Conservation (phyloP, 202 grass and related monocot genomes). For the Saccharum hybrid region DNA sequence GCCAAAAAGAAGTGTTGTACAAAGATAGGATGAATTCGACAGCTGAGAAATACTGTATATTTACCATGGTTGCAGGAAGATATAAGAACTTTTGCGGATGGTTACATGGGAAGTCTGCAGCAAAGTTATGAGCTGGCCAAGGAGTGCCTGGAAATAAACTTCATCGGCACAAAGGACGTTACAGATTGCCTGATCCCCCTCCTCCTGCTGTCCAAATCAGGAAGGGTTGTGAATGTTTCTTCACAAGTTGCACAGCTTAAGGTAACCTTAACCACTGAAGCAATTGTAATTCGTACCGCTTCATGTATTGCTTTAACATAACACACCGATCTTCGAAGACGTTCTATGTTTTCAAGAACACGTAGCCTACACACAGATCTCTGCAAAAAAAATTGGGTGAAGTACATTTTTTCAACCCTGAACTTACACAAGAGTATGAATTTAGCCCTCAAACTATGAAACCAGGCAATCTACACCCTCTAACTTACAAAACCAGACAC, state of each 20-base stretch:
- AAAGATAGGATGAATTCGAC: too few species aligned
- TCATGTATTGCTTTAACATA: too few species aligned
- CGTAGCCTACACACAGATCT: too few species aligned
- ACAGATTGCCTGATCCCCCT: constrained; percentile 51
- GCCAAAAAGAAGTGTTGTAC: background rate
- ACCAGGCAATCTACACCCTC: too few species aligned
- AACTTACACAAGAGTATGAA: too few species aligned
- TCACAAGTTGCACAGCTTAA: constrained; percentile 38
- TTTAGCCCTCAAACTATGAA: too few species aligned
- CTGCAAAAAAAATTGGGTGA: too few species aligned
- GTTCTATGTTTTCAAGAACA: too few species aligned
- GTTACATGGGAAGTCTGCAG: constrained; percentile 15
- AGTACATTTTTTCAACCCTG: too few species aligned
- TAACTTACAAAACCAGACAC: too few species aligned
- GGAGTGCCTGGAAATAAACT: constrained; percentile 61
- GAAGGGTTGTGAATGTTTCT: constrained; percentile 58
- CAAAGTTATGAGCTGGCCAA: constrained; percentile 53
- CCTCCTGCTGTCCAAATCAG: constrained; percentile 51
- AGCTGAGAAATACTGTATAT: background rate
- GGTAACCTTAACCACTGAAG: constrained; percentile 21
- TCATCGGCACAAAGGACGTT: constrained; percentile 52
- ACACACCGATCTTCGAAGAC: too few species aligned
- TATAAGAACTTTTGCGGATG: background rate
- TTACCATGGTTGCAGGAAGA: constrained; percentile 21
- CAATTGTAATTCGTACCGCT: too few species aligned